Conservation (phyloP, 805 yeast genomes). For the Metschnikowia matae region DNA sequence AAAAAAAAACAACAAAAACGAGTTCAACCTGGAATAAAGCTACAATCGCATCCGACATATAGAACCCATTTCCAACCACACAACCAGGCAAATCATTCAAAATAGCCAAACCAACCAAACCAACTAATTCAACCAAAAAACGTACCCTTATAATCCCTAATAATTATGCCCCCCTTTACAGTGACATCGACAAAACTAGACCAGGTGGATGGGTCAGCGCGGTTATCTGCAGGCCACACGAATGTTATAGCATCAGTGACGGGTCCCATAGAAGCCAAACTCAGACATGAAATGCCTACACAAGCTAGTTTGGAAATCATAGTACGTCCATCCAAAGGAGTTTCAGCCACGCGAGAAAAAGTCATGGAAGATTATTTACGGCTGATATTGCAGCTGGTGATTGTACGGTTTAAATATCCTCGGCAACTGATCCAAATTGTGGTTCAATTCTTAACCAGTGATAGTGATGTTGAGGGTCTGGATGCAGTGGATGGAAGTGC, state of each 20-base stretch:
- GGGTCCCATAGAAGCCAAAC: constrained; percentile 86
- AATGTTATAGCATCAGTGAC: constrained; percentile 72
- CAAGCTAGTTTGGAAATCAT: constrained; percentile 72
- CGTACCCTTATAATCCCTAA: too few species aligned
- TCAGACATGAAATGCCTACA: constrained; percentile 81
- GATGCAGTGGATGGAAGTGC: constrained; percentile 13
- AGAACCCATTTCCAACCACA: too few species aligned
- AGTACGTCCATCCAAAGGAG: constrained; percentile 75
- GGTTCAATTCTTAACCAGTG: constrained; percentile 37
- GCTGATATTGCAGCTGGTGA: constrained; percentile 53
- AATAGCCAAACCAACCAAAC: too few species aligned
- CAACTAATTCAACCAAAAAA: too few species aligned
- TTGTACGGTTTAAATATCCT: constrained; percentile 66
- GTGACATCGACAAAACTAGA: constrained; percentile 32
- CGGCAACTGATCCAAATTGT: constrained; percentile 54
- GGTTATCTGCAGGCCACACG: constrained; percentile 46
- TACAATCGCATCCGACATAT: too few species aligned
- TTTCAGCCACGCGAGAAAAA: constrained; percentile 72
- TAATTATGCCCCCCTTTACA: constrained; percentile 11
- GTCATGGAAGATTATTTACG: constrained; percentile 68
- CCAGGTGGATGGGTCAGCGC: constrained; percentile 80
- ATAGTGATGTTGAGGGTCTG: constrained; percentile 16
- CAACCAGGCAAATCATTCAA: too few species aligned
- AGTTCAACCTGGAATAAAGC: too few species aligned
- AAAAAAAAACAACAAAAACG: too few species aligned